Percentiles rank a stretch among this genome's conserved stretches.
phyloP scores from a whole-genome alignment of 768 basidiomycete genomes.

The Guyanaporus albipodus region DNA sequence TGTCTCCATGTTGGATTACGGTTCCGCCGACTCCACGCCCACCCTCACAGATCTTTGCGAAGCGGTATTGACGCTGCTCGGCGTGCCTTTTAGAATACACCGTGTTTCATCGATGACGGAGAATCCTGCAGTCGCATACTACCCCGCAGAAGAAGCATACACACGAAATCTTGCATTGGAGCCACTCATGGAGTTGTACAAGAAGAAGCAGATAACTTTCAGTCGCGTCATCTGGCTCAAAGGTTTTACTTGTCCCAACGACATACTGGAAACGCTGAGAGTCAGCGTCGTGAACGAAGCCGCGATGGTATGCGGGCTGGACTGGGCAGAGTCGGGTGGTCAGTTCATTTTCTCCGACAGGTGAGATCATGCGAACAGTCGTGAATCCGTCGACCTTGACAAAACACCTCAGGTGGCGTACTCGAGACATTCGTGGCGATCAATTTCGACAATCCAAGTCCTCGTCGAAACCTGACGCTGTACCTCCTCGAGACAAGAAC shows the following conservation, averaged over 20 bases:
- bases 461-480: slow-evolving; percentile 82
- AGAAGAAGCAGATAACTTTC: slow-evolving; percentile 77
- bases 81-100: slow-evolving; percentile 89
- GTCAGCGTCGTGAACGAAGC: slow-evolving; percentile 89
- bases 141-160: slow-evolving; percentile 92
- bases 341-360: slow-evolving; percentile 98
- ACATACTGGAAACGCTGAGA: slow-evolving; percentile 93
- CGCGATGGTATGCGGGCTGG: slow-evolving; percentile 99
- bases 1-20: slow-evolving; percentile 97
- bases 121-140: slow-evolving; percentile 86
- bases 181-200: slow-evolving; percentile 78
- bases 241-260: slow-evolving; percentile 98
- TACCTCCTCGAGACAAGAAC: slow-evolving; percentile 84
- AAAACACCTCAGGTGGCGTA: slow-evolving; percentile 70
- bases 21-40: slow-evolving; percentile 91
- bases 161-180: slow-evolving; percentile 91
- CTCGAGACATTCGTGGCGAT: slow-evolving; percentile 96
- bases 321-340: slow-evolving; percentile 98
- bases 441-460: slow-evolving; percentile 97
- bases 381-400: not conserved
- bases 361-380: slow-evolving; percentile 38
- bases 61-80: slow-evolving; percentile 88
- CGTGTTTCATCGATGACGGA: slow-evolving; percentile 91
- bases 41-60: slow-evolving; percentile 94
- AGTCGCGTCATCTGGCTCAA: slow-evolving; percentile 95